phyloP scores from a whole-genome alignment of 2,329 filamentous ascomycete genomes.

The Aspergillus felis region DNA sequence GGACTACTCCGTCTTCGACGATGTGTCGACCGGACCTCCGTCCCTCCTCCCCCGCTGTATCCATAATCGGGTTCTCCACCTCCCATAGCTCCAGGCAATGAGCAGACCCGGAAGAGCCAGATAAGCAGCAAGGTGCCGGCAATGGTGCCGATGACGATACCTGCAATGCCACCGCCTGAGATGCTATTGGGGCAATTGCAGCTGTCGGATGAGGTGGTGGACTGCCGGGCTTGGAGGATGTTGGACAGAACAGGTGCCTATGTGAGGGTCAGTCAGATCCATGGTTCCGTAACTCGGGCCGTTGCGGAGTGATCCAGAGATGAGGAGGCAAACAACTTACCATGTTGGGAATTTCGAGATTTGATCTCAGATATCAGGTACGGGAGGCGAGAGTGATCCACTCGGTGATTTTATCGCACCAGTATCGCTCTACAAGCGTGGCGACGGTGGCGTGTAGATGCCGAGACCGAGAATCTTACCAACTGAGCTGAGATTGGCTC shows the following conservation, averaged over 20 bases:
- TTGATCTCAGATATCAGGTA: neutral
- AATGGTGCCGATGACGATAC: constrained; percentile 40
- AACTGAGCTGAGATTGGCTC: neutral
- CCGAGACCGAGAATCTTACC: neutral
- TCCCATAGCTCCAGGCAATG: constrained; percentile 19
- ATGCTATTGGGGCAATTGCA: constrained; percentile 28
- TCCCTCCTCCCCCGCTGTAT: constrained; percentile 13
- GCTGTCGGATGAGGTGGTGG: constrained; percentile 7
- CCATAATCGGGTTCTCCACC: constrained; percentile 22
- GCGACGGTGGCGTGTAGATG: neutral
- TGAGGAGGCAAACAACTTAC: neutral
- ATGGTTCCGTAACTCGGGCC: constrained; percentile 1
- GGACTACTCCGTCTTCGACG: constrained; percentile 23
- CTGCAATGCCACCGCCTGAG: constrained; percentile 35
- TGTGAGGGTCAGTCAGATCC: constrained; percentile 18
- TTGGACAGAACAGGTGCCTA: constrained; percentile 1
- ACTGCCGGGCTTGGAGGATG: constrained; percentile 20
- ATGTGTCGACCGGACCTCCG: constrained; percentile 16
- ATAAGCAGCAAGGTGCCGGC: constrained; percentile 33
- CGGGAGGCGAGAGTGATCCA: neutral
- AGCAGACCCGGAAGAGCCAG: constrained; percentile 33
- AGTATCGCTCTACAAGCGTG: neutral
- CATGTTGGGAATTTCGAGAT: neutral
- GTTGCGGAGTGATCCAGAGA: neutral
- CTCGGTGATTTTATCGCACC: neutral